Percentiles rank a stretch among this genome's conserved stretches.
These are phyloP conservation scores for Sisymbrium irio DNA, from an alignment of 345 rosid genomes.

Conservation along the genomic window DNA sequence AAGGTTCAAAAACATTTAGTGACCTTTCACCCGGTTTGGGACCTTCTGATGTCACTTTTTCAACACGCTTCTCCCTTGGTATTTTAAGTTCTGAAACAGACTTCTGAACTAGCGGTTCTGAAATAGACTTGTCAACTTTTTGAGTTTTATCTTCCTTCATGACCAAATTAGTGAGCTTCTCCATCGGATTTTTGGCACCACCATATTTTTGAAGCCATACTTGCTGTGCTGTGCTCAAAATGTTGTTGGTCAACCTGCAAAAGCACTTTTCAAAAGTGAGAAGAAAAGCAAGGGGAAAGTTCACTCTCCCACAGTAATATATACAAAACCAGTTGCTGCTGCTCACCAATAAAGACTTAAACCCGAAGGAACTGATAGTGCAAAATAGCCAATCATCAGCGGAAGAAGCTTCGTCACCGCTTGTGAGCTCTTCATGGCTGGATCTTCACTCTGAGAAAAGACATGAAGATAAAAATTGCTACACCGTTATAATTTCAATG, in stretches of 20 bases:
- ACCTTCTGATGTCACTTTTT: conserved; percentile 53
- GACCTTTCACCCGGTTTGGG: conserved; percentile 75
- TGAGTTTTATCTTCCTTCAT: conserved; percentile 40
- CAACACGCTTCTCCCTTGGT: conserved; percentile 34
- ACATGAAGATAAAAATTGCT: not conserved
- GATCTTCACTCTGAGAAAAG: conserved; percentile 67
- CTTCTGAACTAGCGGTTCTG: conserved; percentile 41
- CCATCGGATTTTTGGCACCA: conserved; percentile 61
- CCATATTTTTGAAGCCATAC: conserved; percentile 94
- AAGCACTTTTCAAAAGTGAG: conserved; percentile 8
- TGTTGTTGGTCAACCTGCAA: conserved; percentile 86
- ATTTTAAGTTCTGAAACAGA: conserved; percentile 40
- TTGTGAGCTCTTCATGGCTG: conserved; percentile 88
- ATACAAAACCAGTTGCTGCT: conserved; percentile 11
- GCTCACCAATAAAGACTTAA: conserved; percentile 95
- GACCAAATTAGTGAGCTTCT: conserved; percentile 42
- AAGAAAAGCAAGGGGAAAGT: conserved; percentile 1
- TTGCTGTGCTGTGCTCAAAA: conserved; percentile 85
- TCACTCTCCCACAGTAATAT: not conserved
- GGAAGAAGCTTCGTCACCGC: conserved; percentile 79
- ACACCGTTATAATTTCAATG: not conserved
- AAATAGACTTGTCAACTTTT: conserved; percentile 40
- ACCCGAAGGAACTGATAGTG: conserved; percentile 99
- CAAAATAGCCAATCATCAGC: conserved; percentile 85
- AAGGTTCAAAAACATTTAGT: not conserved